Percentiles rank a stretch among this genome's conserved stretches.
Conservation (phyloP, 768 basidiomycete genomes). For the button mushroom (Agaricus bisporus) region DNA sequence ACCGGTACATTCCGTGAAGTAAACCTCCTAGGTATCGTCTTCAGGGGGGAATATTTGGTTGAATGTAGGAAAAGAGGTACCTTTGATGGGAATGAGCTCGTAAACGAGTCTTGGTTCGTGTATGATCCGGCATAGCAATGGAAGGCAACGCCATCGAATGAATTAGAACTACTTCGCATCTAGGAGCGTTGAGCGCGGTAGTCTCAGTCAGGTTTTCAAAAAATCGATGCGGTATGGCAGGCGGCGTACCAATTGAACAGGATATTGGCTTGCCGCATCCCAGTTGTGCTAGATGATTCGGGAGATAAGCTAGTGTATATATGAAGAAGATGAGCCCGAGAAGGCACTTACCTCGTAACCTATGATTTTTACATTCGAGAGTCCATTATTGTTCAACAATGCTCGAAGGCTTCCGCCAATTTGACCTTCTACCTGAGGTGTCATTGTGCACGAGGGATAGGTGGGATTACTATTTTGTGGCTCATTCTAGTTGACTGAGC, state of each 20-base stretch:
- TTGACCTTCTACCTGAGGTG: slow-evolving; percentile 47
- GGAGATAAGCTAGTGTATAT: background rate
- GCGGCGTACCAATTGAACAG: slow-evolving; percentile 36
- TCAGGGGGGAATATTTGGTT: background rate
- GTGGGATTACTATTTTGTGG: slow-evolving; percentile 55
- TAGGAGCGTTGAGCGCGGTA: slow-evolving; percentile 3
- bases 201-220: background rate
- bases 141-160: slow-evolving; percentile 63
- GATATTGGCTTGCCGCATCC: slow-evolving; percentile 58
- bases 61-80: slow-evolving; percentile 18
- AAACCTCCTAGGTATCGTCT: slow-evolving; percentile 29
- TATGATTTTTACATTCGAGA: slow-evolving; percentile 53
- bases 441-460: slow-evolving; percentile 60
- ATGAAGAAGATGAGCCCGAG: background rate
- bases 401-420: slow-evolving; percentile 50
- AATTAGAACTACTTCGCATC: slow-evolving; percentile 51
- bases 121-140: slow-evolving; percentile 65
- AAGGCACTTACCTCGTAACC: slow-evolving; percentile 33
- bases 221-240: background rate
- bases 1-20: slow-evolving; percentile 62
- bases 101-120: slow-evolving; percentile 49
- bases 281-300: slow-evolving; percentile 54
- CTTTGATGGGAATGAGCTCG: slow-evolving; percentile 49
- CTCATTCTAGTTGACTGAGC: slow-evolving; percentile 30
- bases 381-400: slow-evolving; percentile 57